Evolutionary conservation across 78 protist species (phyloP), one percentile per base, ranked within the genome.

Genomic region (Dictyostelium brefeldianum): DNA sequence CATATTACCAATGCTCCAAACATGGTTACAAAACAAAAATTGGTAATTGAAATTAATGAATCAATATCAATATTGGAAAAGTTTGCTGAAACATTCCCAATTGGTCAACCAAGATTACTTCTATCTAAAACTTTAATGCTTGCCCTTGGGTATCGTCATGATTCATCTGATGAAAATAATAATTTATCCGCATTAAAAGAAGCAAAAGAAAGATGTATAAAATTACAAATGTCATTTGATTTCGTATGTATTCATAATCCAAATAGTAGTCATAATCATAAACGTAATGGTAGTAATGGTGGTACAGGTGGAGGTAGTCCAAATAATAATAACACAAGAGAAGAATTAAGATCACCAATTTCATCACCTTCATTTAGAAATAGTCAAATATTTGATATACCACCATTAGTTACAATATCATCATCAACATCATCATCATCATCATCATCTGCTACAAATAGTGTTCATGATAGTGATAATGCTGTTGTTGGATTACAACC

Each of bases 61-160:
- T 41, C 80, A 4, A 22, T 77, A 0, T 3, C 56, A 0, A 3
- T 64, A 0, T 54, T 87, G 15, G 93, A 87, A 29, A 74, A 69
- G 18, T 87, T 77, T 70, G 10, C 93, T 10, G 83, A 64, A 5
- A 77, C 25, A 7, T 87, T 87, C 46, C 51, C 93, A 20, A 87
- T 87, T 64, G 93, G 80, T 43, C 85, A 77, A 36, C 93, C 93
- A 20, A 51, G 93, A 57, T 43, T 50, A 56, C 7, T 87, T 4
- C 54, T 87, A 4, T 8, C 78, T 43, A 74, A 77, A 64, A 54
- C 70, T 1, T 15, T 87, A 10, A 36, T 87, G 53, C 9, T 53
- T 29, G 75, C 75, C 5, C 15, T 67, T 14, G 75, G 75, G 27
- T 17, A 67, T 67, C 75, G 75, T 67, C 43, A 36, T 36, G 43